phyloP scores from a whole-genome alignment of 2,329 filamentous ascomycete genomes.

The Fusarium sp. region DNA sequence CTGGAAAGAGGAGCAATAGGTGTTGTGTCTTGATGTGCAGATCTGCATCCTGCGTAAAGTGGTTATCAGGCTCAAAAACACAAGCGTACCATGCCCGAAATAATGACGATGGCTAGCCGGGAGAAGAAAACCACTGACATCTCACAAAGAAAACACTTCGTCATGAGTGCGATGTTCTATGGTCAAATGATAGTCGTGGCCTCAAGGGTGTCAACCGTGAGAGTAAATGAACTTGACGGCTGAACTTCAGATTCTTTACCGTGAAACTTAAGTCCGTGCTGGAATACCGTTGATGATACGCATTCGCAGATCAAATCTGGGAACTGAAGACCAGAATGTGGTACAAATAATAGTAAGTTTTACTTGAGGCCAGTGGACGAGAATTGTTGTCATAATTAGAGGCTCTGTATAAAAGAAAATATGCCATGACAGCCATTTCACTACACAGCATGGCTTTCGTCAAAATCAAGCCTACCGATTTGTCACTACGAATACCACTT shows the following conservation, averaged over 20 bases:
- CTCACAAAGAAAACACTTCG: background rate
- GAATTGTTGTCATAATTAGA: background rate
- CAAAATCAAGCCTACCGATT: background rate
- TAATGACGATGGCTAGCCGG: background rate
- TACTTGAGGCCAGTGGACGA: background rate
- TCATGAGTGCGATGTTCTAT: background rate
- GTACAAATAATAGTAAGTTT: no score
- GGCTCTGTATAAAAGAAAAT: background rate
- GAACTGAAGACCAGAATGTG: background rate
- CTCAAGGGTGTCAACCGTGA: background rate
- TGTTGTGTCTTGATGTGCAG: background rate
- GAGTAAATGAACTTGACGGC: background rate
- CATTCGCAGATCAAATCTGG: background rate
- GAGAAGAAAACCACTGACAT: background rate
- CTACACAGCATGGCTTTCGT: background rate
- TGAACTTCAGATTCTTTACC: no score
- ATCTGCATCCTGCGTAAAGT: background rate
- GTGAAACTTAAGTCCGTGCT: no score
- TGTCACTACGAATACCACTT: background rate
- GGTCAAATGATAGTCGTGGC: background rate
- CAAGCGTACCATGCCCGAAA: background rate
- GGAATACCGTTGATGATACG: background rate
- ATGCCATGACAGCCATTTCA: background rate
- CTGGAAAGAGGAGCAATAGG: background rate
- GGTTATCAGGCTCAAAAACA: background rate